These are phyloP conservation scores for Apodospora peruviana DNA, from an alignment of 495 filamentous ascomycete species.

Conservation along the genomic window DNA sequence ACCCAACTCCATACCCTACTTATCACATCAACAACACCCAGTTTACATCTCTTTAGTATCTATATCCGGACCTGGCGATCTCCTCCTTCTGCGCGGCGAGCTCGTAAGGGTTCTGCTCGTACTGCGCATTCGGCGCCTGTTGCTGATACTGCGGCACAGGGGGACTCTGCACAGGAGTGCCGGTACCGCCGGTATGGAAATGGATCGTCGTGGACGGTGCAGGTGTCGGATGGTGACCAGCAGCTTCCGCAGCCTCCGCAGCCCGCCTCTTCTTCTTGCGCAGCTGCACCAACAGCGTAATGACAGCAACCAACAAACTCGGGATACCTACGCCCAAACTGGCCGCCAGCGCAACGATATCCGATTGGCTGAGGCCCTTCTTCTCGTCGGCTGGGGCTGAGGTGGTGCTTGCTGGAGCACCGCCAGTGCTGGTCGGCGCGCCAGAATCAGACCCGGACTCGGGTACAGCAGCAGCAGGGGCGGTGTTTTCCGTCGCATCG, in stretches of 20 bases:
- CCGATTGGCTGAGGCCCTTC: slow-evolving; percentile 10
- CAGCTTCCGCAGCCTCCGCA: not conserved
- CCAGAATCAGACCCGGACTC: not conserved
- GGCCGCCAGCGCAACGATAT: slow-evolving; percentile 8
- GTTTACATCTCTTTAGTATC: too few species aligned
- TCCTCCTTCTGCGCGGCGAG: not conserved
- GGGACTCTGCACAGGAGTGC: too few species aligned
- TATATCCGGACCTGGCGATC: not conserved
- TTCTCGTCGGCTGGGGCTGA: not conserved
- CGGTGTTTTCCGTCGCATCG: not conserved
- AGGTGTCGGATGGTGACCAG: not conserved
- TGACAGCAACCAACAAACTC: slow-evolving; percentile 2
- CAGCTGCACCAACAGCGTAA: slow-evolving; percentile 10
- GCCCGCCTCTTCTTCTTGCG: slow-evolving; percentile 1
- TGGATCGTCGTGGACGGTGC: too few species aligned
- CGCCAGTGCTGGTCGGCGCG: not conserved
- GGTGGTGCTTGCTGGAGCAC: not conserved
- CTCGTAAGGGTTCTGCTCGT: not conserved
- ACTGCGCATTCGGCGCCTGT: not conserved
- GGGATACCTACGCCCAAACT: slow-evolving; percentile 12
- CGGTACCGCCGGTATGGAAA: too few species aligned
- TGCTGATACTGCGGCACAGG: not conserved
- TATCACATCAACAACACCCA: too few species aligned
- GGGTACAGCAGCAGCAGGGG: not conserved
- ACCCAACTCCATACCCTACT: not conserved